phyloP scores from a whole-genome alignment of 192 early-diverging fungal genomes.

The Coemansia javaensis region DNA sequence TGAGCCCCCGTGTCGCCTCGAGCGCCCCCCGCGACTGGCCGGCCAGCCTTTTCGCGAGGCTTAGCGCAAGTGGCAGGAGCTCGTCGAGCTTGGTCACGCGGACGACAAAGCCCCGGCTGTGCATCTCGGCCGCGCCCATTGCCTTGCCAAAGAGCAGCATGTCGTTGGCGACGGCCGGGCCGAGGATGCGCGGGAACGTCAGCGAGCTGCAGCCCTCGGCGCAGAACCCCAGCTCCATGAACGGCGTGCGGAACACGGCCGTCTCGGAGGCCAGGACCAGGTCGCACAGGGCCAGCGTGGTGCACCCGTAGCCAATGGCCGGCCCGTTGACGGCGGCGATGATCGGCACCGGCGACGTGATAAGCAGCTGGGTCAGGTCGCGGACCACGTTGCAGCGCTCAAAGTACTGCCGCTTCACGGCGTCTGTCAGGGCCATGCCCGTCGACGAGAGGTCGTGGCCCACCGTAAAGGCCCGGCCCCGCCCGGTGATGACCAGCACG shows the following conservation, averaged over 20 bases:
- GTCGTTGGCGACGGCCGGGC: slow-evolving; percentile 60
- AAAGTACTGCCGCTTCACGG: slow-evolving; percentile 1
- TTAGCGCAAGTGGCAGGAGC: slow-evolving; percentile 51
- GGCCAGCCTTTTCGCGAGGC: slow-evolving; percentile 50
- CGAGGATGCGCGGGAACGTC: slow-evolving; percentile 65
- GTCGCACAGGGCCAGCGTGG: slow-evolving; percentile 64
- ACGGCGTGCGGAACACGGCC: slow-evolving; percentile 68
- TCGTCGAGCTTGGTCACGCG: slow-evolving; percentile 51
- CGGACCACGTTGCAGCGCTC: slow-evolving; percentile 21
- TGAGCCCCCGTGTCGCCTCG: slow-evolving; percentile 53
- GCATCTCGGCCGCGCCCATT: slow-evolving; percentile 57
- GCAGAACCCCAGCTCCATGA: slow-evolving; percentile 69
- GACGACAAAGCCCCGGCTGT: slow-evolving; percentile 53
- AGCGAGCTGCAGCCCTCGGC: slow-evolving; percentile 69
- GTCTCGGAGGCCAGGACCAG: slow-evolving; percentile 60
- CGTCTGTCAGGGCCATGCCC: slow-evolving; percentile 2
- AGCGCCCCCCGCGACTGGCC: slow-evolving; percentile 56
- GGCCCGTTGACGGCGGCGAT: slow-evolving; percentile 70
- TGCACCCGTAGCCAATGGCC: slow-evolving; percentile 65
- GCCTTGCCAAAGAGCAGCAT: slow-evolving; percentile 60
- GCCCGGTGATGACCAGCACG: slow-evolving; percentile 60
- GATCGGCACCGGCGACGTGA: slow-evolving; percentile 65
- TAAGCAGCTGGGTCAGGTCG: slow-evolving; percentile 43
- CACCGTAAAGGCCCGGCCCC: slow-evolving; percentile 60
- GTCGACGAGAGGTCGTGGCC: slow-evolving; percentile 55